Conservation (phyloP, 805 yeast genomes). For the Wickerhamomyces alni region DNA sequence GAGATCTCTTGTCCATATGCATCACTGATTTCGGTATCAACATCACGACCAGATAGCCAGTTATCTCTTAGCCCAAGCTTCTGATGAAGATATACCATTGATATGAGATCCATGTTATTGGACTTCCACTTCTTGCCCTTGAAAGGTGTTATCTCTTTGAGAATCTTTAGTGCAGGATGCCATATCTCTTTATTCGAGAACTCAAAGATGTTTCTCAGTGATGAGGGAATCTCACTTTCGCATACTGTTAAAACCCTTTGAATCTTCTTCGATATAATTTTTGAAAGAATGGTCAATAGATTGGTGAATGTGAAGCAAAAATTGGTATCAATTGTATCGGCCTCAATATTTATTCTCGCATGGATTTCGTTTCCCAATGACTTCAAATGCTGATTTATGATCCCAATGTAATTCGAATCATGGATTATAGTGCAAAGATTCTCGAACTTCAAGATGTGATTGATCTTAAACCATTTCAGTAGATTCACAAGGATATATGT, state of each 20-base stretch:
- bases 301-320: constrained; percentile 45
- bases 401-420: constrained; percentile 54
- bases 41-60: constrained; percentile 83
- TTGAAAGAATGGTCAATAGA: constrained; percentile 49
- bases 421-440: constrained; percentile 64
- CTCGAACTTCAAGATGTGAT: constrained; percentile 75
- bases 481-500: constrained; percentile 47
- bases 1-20: constrained; percentile 86
- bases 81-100: constrained; percentile 76
- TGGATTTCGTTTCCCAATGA: constrained; percentile 17
- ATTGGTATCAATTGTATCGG: constrained; percentile 17
- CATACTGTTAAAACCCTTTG: constrained; percentile 64
- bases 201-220: constrained; percentile 49
- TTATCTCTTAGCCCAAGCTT: constrained; percentile 69
- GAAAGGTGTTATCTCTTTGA: constrained; percentile 79
- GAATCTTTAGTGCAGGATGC: constrained; percentile 62
- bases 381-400: constrained; percentile 14
- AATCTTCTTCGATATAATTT: constrained; percentile 58
- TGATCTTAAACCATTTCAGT: constrained; percentile 71
- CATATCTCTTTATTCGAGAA: constrained; percentile 60
- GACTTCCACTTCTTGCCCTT: constrained; percentile 94
- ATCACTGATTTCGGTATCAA: constrained; percentile 66
- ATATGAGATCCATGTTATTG: constrained; percentile 87
- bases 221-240: constrained; percentile 58
- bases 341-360: constrained; percentile 24